A percentile compares a stretch with the other conserved stretches of the same genome.
Evolutionary conservation across 2,329 filamentous ascomycete species (phyloP).

Genomic region (Ophiocordyceps sinensis): DNA sequence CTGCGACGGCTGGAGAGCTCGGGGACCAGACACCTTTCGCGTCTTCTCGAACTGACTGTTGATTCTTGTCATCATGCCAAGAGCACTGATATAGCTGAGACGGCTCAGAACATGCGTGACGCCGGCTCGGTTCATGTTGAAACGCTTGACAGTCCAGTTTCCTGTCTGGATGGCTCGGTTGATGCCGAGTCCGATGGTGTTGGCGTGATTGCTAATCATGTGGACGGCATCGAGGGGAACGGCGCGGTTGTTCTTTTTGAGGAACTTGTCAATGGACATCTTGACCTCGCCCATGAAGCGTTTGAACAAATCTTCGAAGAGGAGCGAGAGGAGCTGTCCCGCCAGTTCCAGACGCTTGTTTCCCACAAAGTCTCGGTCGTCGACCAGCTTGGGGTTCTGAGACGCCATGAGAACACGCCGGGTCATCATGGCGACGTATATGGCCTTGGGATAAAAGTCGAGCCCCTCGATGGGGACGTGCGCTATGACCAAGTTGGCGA

Average conservation of each 20-base stretch:
- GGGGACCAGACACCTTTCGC: conserved; percentile 85
- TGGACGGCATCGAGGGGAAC: conserved; percentile 77
- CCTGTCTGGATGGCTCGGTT: conserved; percentile 94
- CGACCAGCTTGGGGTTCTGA: conserved; percentile 76
- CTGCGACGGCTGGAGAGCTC: conserved; percentile 91
- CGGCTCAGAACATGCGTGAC: conserved; percentile 93
- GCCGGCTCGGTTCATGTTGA: conserved; percentile 95
- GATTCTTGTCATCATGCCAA: conserved; percentile 99
- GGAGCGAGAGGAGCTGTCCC: conserved; percentile 78
- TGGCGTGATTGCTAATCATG: conserved; percentile 71
- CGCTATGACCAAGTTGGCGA: conserved; percentile 85
- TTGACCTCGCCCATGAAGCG: conserved; percentile 82
- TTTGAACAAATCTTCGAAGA: conserved; percentile 98
- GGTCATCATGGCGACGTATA: conserved; percentile 95
- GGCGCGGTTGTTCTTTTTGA: conserved; percentile 86
- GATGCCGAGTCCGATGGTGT: conserved; percentile 82
- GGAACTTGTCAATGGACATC: conserved; percentile 83
- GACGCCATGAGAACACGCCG: conserved; percentile 91
- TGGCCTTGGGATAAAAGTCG: conserved; percentile 92
- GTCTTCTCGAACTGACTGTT: conserved; percentile 99
- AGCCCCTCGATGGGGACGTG: conserved; percentile 85
- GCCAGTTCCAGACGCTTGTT: conserved; percentile 94
- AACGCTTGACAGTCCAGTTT: conserved; percentile 96
- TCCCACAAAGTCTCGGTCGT: conserved; percentile 94
- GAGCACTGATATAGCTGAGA: conserved; percentile 86